Evolutionary conservation across 768 basidiomycete genomes (phyloP), one percentile per base, ranked within the genome.

Genomic region (Cystobasidium onofrii): DNA sequence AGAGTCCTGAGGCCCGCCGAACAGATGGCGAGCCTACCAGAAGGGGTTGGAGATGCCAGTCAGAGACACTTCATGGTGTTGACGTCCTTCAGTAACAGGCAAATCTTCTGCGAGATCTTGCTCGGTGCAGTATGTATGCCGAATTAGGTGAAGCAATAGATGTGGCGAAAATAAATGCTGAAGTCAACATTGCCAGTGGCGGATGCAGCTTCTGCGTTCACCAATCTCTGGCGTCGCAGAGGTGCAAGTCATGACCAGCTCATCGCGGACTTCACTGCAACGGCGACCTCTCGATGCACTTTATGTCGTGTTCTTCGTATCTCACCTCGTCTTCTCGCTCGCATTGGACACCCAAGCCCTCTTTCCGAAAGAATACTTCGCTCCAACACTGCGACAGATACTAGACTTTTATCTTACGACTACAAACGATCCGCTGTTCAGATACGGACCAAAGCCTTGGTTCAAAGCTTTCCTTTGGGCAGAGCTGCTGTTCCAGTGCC

Each of bases 401-500:
- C 29, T 23, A 15, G 34, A 55, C 13, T 71, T 23, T 12, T 71
- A 10, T n/a, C 52, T 43, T 18, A n/a, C n/a, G 10, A 57, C 55
- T 10, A 54, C 69, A 15, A 55, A 71, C 29, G 72, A 73, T 54
- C 72, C 72, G 20, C n/a, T 50, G 46, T 50, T 50, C 18, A 50
- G 46, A 50, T 50, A 9, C 46, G 46, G 46, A 10, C 29, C 25
- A 3, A 64, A 34, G n/a, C 9, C 27, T n/a, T 73, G 72, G 72
- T 64, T 73, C 63, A 39, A 52, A n/a, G 31, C 72, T 13, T 73
- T 36, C 44, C 23, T 66, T 6, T 33, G 27, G 25, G 39, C 29
- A 20, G 72, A 73, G 43, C 17, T 73, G 3, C 63, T 73, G 9
- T 34, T 73, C n/a, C 72, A 73, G 31, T 23, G 18, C 25, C 64